Evolutionary conservation across 495 filamentous ascomycete species (phyloP).

Genomic region (Astrothelium subdiscretum): DNA sequence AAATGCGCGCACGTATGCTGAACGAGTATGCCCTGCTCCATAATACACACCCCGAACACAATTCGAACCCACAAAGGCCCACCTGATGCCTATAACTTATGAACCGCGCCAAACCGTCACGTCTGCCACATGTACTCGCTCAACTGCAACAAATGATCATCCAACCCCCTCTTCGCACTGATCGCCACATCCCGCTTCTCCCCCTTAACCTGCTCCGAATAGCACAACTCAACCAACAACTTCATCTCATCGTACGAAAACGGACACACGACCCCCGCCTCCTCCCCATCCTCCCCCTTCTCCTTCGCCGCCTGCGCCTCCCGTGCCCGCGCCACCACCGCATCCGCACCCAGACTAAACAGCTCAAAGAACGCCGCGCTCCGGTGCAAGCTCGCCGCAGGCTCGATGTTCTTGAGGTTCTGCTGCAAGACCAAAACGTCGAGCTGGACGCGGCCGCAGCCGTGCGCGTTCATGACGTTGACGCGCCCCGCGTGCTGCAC

Average conservation of each 20-base stretch:
- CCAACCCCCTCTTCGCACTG: slow-evolving; percentile 59
- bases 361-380: slow-evolving; percentile 69
- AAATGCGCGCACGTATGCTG: too few species aligned
- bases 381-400: slow-evolving; percentile 42
- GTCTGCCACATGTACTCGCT: slow-evolving; percentile 68
- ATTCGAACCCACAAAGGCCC: not conserved
- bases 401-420: slow-evolving; percentile 83
- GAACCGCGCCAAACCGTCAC: not conserved
- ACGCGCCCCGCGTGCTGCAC: slow-evolving; percentile 50
- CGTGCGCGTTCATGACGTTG: slow-evolving; percentile 59
- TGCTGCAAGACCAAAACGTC: slow-evolving; percentile 92
- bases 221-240: slow-evolving; percentile 72
- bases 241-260: slow-evolving; percentile 81
- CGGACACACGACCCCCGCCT: too few species aligned
- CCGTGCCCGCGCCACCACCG: slow-evolving; percentile 25
- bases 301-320: slow-evolving; percentile 16
- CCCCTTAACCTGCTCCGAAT: slow-evolving; percentile 63
- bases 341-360: slow-evolving; percentile 66
- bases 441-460: slow-evolving; percentile 70
- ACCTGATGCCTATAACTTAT: not conserved
- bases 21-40: too few species aligned
- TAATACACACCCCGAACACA: too few species aligned
- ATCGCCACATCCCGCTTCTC: slow-evolving; percentile 62
- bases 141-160: slow-evolving; percentile 60
- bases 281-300: slow-evolving; percentile 22